A percentile compares a stretch with the other conserved stretches of the same genome.
Evolutionary conservation across 345 rosid species (phyloP).

Genomic region (Eucalyptus cloeziana): DNA sequence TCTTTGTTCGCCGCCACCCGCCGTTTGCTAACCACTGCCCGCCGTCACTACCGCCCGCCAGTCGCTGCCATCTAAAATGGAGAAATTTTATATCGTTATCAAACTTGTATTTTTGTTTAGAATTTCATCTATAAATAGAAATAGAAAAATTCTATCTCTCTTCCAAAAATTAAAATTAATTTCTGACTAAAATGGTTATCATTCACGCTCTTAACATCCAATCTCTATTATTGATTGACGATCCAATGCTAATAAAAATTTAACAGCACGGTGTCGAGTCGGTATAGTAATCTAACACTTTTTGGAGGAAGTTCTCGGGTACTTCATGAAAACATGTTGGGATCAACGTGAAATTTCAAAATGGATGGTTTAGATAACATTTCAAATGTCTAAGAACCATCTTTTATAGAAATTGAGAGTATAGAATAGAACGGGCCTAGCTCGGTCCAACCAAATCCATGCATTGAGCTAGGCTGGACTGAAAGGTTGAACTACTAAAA

Average conservation of each 20-base stretch:
- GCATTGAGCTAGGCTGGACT: neutral
- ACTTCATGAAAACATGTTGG: neutral
- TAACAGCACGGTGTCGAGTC: neutral
- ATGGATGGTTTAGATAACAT: neutral
- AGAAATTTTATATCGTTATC: too few species aligned
- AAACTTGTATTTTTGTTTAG: too few species aligned
- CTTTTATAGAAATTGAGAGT: neutral
- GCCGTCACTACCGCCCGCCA: too few species aligned
- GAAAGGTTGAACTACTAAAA: neutral
- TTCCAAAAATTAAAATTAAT: too few species aligned
- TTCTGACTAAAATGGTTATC: too few species aligned
- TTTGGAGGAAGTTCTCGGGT: neutral
- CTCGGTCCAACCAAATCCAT: neutral
- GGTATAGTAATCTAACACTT: neutral
- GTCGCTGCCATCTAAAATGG: too few species aligned
- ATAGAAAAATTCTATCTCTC: too few species aligned
- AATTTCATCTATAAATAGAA: too few species aligned
- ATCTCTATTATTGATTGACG: neutral
- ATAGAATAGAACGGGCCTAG: neutral
- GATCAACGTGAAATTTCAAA: neutral
- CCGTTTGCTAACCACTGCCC: too few species aligned
- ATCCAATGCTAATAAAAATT: neutral
- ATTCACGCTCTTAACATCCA: too few species aligned
- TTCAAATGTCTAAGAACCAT: neutral
- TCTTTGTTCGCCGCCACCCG: too few species aligned